Percentiles rank a stretch among this genome's conserved stretches.
These are phyloP conservation scores for Pichia sp. DNA, from an alignment of 1,139 yeast species.

Conservation along the genomic window DNA sequence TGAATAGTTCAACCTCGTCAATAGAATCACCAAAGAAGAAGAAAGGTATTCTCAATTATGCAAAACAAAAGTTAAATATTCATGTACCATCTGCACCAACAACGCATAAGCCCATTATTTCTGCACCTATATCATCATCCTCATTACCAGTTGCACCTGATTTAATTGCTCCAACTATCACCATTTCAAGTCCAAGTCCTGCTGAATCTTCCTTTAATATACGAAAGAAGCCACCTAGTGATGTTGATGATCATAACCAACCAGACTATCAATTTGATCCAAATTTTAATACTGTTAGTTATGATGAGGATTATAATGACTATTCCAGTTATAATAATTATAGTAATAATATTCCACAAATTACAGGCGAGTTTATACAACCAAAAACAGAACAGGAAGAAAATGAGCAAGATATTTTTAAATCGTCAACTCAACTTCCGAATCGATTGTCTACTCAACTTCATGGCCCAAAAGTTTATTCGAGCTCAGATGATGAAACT, in stretches of 20 bases:
- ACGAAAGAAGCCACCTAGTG: not conserved
- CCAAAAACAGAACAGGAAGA: not conserved
- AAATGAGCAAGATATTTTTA: not conserved
- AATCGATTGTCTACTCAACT: slow-evolving; percentile 4
- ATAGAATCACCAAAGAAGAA: not conserved
- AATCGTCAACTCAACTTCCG: slow-evolving; percentile 4
- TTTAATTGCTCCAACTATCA: slow-evolving; percentile 2
- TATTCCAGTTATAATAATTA: not conserved
- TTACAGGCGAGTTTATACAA: not conserved
- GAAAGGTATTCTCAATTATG: slow-evolving; percentile 4
- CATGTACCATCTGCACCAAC: not conserved
- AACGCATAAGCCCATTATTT: not conserved
- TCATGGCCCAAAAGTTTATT: slow-evolving; percentile 9
- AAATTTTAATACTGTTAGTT: not conserved
- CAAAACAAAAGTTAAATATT: slow-evolving; percentile 1
- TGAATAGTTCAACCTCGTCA: not conserved
- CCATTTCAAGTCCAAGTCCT: not conserved
- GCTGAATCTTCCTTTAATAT: not conserved
- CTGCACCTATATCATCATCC: not conserved
- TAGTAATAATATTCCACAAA: not conserved
- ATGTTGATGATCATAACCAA: not conserved
- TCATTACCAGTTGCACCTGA: not conserved
- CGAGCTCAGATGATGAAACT: slow-evolving; percentile 1
- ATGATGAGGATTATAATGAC: not conserved
- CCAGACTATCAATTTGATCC: not conserved